A percentile compares a stretch with the other conserved stretches of the same genome.
phyloP scores from a whole-genome alignment of 1,139 yeast species.

The Geotrichum histeridarum region DNA sequence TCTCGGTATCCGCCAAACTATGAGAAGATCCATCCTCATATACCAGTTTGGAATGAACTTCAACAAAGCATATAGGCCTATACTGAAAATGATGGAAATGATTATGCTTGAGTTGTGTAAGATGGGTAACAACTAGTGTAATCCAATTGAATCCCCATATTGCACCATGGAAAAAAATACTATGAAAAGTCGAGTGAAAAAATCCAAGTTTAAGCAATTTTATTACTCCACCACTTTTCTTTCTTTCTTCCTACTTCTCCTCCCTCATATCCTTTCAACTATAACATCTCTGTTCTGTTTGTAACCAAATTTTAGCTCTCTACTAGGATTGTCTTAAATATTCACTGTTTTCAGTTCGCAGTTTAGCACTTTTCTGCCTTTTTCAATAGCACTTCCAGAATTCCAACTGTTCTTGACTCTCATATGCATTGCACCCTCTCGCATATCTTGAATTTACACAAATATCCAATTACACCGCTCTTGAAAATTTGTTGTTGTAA shows the following conservation, averaged over 20 bases:
- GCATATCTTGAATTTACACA: constrained; percentile 1
- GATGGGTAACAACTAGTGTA: no score
- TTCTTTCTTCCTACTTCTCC: not conserved
- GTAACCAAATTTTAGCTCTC: no score
- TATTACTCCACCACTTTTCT: not conserved
- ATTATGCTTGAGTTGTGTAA: no score
- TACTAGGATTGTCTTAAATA: no score
- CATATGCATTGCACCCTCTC: constrained; percentile 15
- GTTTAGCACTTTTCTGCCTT: not conserved
- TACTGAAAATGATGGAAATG: no score
- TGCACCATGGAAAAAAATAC: not conserved
- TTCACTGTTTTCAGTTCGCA: no score
- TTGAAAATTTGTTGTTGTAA: constrained; percentile 15
- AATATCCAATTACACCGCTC: constrained; percentile 12
- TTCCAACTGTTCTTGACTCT: constrained; percentile 3
- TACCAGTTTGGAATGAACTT: no score
- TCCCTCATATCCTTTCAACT: not conserved
- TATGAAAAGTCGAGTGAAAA: not conserved
- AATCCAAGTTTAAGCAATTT: not conserved
- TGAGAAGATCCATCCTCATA: no score
- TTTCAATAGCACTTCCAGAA: not conserved
- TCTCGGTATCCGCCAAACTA: no score
- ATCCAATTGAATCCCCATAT: not conserved
- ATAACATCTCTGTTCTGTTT: not conserved
- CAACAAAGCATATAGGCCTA: no score